Base-by-base conservation (phyloP, 2,329 filamentous ascomycete genomes). In the Rutstroemia sp. region DNA sequence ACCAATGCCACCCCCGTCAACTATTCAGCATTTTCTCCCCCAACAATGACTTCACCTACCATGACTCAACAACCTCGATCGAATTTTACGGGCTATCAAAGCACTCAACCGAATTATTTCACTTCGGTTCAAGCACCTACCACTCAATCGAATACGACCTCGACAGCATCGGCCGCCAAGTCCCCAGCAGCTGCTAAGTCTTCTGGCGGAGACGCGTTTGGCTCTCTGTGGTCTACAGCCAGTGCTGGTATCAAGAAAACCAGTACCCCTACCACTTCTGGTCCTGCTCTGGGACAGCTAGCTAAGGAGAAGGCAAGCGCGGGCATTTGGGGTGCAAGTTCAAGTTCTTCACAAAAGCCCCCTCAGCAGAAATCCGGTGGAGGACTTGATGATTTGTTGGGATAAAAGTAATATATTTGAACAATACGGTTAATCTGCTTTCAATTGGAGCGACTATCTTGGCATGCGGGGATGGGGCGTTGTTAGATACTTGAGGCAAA, bases 231-330 rank as follows among this genome's bases (percentile, higher is more conserved):
- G 83, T 86, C 73, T 34, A 73, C 75, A 8, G 79, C 86, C 58
- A 89, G 84, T 61, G 80, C 80, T 10, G 84, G 86, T 48, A 80
- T 91, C 62, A 91, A 91, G 76, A 95, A 94, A 75, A 73, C 79
- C 1, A 78, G 73, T 58, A 80, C 84, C 2, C 76, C 79, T 12
- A 77, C 75, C 9, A 75, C 78, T 54, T 79, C 84, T 57, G 87
- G 87, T 0, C 86, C 90, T 51, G 92, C 92, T 55, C 81, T 99
- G 74, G 92, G 91, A 30, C 92, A 95, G 71, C 83, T 99, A 72
- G 92, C 92, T n/a, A 96, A 96, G 77, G 91, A 96, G 73, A 96
- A 97, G 79, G 94, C 91, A 57, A 91, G 86, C 65, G 91, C 92
- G 16, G 91, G 92, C 7, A 89, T 99, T 61, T 99, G 95, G 91